A percentile compares a stretch with the other conserved stretches of the same genome.
Conservation (phyloP, 805 yeast species). For the Metschnikowia drakensbergensis region DNA sequence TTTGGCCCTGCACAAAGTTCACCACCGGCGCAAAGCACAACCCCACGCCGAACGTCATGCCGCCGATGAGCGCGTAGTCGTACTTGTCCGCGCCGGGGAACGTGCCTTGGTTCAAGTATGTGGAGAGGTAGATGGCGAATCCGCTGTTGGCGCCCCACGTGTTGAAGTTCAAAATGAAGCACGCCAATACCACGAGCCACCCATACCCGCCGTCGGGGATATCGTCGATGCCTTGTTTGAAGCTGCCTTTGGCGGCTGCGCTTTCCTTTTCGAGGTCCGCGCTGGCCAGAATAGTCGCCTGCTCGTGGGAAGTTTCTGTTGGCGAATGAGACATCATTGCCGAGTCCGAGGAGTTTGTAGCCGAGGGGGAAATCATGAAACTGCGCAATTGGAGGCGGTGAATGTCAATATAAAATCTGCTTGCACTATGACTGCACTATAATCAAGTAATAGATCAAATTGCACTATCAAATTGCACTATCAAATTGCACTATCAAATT, state of each 20-base stretch:
- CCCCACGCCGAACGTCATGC: constrained; percentile 58
- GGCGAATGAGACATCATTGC: too few relatives aligned
- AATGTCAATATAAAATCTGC: too few relatives aligned
- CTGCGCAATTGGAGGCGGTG: too few relatives aligned
- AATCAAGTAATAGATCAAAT: too few relatives aligned
- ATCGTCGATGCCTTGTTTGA: constrained; percentile 4
- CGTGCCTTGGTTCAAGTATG: constrained; percentile 45
- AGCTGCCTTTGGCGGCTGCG: background rate
- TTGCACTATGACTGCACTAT: too few relatives aligned
- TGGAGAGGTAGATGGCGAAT: constrained; percentile 59
- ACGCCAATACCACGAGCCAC: constrained; percentile 57
- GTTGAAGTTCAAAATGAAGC: constrained; percentile 48
- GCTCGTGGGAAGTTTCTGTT: too few relatives aligned
- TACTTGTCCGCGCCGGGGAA: constrained; percentile 53
- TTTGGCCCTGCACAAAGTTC: constrained; percentile 45
- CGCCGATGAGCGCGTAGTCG: constrained; percentile 67
- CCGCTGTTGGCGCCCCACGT: constrained; percentile 76
- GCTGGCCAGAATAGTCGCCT: too few relatives aligned
- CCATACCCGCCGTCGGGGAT: constrained; percentile 61
- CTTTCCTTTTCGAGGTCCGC: background rate
- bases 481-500: too few relatives aligned
- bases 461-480: too few relatives aligned
- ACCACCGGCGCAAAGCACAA: constrained; percentile 56
- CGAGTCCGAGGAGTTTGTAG: too few relatives aligned
- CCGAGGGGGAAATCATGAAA: too few relatives aligned